These are phyloP conservation scores for Clavispora fructus DNA, from an alignment of 805 yeast species.

Conservation along the genomic window DNA sequence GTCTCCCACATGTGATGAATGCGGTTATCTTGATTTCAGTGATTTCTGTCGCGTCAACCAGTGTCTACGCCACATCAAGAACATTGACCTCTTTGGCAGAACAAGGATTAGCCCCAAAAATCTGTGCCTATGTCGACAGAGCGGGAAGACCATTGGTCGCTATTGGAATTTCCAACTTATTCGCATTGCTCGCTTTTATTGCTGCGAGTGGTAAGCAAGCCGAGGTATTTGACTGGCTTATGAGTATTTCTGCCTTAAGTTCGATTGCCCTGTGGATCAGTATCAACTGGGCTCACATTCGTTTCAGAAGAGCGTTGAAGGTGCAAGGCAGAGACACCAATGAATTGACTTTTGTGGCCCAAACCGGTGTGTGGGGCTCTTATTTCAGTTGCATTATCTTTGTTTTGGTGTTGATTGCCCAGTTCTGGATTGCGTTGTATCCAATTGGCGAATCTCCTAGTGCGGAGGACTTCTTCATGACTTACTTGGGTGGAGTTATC, in stretches of 20 bases:
- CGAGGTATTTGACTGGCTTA: constrained; percentile 66
- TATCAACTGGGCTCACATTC: constrained; percentile 58
- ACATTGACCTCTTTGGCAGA: constrained; percentile 63
- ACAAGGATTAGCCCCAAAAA: constrained; percentile 57
- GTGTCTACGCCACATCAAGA: constrained; percentile 57
- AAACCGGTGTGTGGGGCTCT: constrained; percentile 35
- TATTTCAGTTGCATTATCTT: constrained; percentile 26
- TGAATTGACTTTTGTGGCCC: constrained; percentile 32
- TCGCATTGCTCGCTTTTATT: constrained; percentile 58
- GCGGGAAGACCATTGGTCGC: constrained; percentile 76
- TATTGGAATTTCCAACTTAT: constrained; percentile 44
- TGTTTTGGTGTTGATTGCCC: constrained; percentile 35
- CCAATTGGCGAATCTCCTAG: constrained; percentile 33
- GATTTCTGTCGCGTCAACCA: constrained; percentile 66
- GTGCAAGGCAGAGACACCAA: constrained; percentile 44
- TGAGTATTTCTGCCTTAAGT: constrained; percentile 72
- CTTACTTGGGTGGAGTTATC: constrained; percentile 44
- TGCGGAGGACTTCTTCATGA: constrained; percentile 37
- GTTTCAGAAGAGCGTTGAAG: constrained; percentile 55
- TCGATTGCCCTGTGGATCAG: constrained; percentile 80
- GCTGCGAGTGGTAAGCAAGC: constrained; percentile 55
- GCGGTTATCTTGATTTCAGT: constrained; percentile 65
- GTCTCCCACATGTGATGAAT: constrained; percentile 61
- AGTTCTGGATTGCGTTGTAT: constrained; percentile 39
- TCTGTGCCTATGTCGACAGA: constrained; percentile 66